phyloP scores from a whole-genome alignment of 108 stramenopile species.

The Tribonema minus region DNA sequence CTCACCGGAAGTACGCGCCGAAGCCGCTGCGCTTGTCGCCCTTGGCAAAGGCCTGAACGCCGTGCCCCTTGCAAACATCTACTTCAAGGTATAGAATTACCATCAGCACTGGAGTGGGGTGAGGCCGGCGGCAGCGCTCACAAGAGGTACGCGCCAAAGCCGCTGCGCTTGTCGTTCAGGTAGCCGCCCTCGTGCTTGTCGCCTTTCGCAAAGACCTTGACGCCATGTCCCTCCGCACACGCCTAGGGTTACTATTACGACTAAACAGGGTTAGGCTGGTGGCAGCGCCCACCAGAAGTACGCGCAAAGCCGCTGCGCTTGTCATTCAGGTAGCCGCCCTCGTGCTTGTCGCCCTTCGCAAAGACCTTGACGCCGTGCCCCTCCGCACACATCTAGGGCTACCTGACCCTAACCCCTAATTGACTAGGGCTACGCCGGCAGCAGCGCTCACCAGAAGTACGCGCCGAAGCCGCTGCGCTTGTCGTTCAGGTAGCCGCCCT shows the following conservation, averaged over 20 bases:
- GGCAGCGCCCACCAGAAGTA: no score
- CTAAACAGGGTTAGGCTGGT: no score
- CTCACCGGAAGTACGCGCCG: conserved; percentile 29
- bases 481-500: conserved; percentile 41
- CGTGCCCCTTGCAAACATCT: no score
- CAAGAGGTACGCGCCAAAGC: conserved; percentile 23
- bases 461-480: conserved; percentile 30
- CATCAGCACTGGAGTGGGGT: no score
- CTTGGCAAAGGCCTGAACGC: conserved; percentile 32
- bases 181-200: conserved; percentile 42
- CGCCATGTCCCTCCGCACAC: conserved; percentile 17
- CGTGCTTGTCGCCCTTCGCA: conserved; percentile 43
- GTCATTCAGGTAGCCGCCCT: conserved; percentile 41
- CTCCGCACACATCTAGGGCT: no score
- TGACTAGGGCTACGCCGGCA: no score
- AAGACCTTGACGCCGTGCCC: conserved; percentile 29
- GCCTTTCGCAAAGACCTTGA: conserved; percentile 42
- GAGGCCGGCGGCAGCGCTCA: not conserved
- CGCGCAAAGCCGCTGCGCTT: conserved; percentile 25
- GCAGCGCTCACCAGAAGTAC: conserved; percentile 36
- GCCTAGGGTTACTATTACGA: no score
- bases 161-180: conserved; percentile 27
- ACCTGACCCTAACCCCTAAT: no score
- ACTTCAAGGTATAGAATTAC: no score
- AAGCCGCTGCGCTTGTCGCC: conserved; percentile 43